Evolutionary conservation across 2,329 filamentous ascomycete species (phyloP).

Genomic region (Fusarium sp.): DNA sequence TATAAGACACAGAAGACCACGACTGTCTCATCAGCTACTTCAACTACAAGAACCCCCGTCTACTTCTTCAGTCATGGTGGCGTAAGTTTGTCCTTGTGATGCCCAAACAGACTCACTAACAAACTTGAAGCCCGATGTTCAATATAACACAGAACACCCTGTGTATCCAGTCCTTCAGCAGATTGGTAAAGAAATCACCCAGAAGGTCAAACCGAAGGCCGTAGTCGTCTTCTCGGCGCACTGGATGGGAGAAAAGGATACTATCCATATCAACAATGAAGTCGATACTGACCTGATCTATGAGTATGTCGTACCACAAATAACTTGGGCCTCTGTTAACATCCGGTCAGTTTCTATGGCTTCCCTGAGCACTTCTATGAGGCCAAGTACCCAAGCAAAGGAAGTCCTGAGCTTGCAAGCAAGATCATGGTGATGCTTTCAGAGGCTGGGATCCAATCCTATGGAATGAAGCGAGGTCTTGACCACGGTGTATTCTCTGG

Average conservation of each 20-base stretch:
- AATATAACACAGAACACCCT: slow-evolving; percentile 76
- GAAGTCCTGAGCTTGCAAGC: slow-evolving; percentile 68
- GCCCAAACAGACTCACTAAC: background rate
- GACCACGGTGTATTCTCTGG: slow-evolving; percentile 82
- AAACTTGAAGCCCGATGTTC: slow-evolving; percentile 66
- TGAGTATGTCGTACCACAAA: slow-evolving; percentile 59
- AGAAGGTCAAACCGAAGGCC: slow-evolving; percentile 75
- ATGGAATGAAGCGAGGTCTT: slow-evolving; percentile 71
- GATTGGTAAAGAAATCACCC: slow-evolving; percentile 77
- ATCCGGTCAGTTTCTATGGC: slow-evolving; percentile 69
- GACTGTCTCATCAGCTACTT: background rate
- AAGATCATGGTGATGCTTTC: slow-evolving; percentile 67
- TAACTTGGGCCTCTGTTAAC: slow-evolving; percentile 28
- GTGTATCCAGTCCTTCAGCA: slow-evolving; percentile 72
- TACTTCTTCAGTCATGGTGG: slow-evolving; percentile 65
- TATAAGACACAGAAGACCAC: slow-evolving; percentile 24
- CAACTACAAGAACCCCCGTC: slow-evolving; percentile 51
- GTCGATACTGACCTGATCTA: slow-evolving; percentile 76
- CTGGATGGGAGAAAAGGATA: slow-evolving; percentile 71
- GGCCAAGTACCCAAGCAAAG: slow-evolving; percentile 72
- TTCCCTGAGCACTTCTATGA: slow-evolving; percentile 78
- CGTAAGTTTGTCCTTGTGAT: slow-evolving; percentile 48
- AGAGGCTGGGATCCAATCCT: slow-evolving; percentile 68
- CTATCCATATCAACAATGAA: slow-evolving; percentile 73
- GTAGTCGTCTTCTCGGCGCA: slow-evolving; percentile 83